Conservation (phyloP, 1,139 yeast species). For the Suhomyces yuchorum region DNA sequence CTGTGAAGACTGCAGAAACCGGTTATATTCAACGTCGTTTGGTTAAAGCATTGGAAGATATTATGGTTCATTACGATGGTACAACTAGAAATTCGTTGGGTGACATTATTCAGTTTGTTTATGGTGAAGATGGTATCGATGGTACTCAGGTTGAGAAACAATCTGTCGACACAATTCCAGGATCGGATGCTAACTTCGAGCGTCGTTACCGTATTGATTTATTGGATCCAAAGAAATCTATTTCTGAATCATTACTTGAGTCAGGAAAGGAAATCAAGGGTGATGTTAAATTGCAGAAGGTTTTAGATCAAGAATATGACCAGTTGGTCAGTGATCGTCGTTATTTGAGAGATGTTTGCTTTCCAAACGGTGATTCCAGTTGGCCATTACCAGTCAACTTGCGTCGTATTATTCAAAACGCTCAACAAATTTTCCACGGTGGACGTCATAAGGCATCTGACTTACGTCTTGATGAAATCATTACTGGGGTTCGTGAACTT, state of each 20-base stretch:
- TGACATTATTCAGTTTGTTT: conserved; percentile 91
- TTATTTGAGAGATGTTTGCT: conserved; percentile 75
- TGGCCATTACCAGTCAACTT: conserved; percentile 98
- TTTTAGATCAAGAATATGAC: conserved; percentile 80
- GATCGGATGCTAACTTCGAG: conserved; percentile 82
- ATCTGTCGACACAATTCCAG: conserved; percentile 95
- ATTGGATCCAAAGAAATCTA: conserved; percentile 64
- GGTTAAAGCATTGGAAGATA: conserved; percentile 97
- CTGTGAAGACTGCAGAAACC: conserved; percentile 98
- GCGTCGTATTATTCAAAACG: conserved; percentile 94
- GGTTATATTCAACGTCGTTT: conserved; percentile 99
- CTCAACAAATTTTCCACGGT: conserved; percentile 94
- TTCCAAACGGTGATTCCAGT: conserved; percentile 89
- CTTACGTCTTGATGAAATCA: conserved; percentile 79
- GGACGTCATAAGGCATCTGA: conserved; percentile 92
- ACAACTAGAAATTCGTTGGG: conserved; percentile 97
- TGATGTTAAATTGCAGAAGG: conserved; percentile 77
- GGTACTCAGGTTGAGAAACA: conserved; percentile 98
- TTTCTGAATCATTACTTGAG: conserved; percentile 76
- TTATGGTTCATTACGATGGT: conserved; percentile 98
- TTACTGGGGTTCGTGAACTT: conserved; percentile 69
- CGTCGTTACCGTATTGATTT: conserved; percentile 85
- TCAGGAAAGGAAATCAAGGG: conserved; percentile 91
- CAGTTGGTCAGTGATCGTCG: conserved; percentile 78
- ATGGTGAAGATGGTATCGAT: conserved; percentile 99